Evolutionary conservation across 306 rosid genomes (phyloP), one percentile per base, ranked within the genome.

Genomic region (Bauhinia variegata): DNA sequence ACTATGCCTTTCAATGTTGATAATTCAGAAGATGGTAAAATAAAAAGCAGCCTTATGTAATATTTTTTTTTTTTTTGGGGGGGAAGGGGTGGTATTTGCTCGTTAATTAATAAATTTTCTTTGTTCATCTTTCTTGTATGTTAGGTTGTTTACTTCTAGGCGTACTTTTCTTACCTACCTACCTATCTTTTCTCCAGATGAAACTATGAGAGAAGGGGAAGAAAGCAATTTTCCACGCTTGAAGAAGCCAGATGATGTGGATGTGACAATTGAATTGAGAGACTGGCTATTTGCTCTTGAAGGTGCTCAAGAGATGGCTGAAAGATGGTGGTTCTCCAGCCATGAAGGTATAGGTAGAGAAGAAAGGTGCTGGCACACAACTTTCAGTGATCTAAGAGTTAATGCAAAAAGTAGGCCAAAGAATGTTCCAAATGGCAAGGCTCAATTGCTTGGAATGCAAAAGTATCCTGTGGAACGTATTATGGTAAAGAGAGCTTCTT

Each of bases 221-320:
- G 91, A 82, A 79, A 67, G 74, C 7, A 32, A 65, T 42, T 71
- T 81, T 75, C 72, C 85, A 73, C 88, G 63, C 69, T 78, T 87
- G 81, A 84, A 89, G 76, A 89, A 83, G 82, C 91, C 98, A 56
- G 95, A 89, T 79, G 88, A 89, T 69, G 86, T 92, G 61, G 91
- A 87, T 31, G 84, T 92, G 56, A 81, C 86, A 36, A 54, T 92
- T 62, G 91, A 82, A 83, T 82, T 92, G 78, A 87, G 73, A 78
- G 91, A 89, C 77, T 89, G 98, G 98, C 70, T 92, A 72, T 89
- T 92, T 83, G 96, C 96, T 79, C 95, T 92, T 64, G 98, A 92
- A 85, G 95, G 95, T 62, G 86, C 80, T 36, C 84, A 83, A 51
- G 95, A 89, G 75, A 80, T 73, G 82, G 83, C 87, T 78, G 95